These are phyloP conservation scores for Candida hispaniensis DNA, from an alignment of 805 yeast genomes.

Conservation along the genomic window DNA sequence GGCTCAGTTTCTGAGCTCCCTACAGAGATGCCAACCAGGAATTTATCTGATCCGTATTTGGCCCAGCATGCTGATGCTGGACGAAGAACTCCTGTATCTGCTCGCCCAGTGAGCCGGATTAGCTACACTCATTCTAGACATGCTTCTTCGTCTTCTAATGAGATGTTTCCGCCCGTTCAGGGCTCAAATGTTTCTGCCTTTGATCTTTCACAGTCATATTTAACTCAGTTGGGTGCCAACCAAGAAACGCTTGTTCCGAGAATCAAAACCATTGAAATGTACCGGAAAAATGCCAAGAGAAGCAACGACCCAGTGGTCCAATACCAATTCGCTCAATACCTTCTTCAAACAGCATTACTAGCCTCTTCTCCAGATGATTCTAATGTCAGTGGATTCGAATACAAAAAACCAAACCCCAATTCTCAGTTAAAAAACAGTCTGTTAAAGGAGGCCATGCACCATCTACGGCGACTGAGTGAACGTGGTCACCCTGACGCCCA, in stretches of 20 bases:
- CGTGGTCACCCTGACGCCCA: conserved; percentile 86
- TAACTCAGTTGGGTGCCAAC: conserved; percentile 23
- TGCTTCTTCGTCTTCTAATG: conserved; percentile 17
- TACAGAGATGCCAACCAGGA: no score
- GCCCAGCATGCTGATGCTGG: no score
- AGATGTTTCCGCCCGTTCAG: no score
- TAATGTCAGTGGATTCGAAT: conserved; percentile 5
- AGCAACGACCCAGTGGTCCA: conserved; percentile 78
- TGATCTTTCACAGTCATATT: conserved; percentile 23
- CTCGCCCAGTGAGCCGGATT: not conserved
- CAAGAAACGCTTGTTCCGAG: conserved; percentile 46
- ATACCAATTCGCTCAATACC: conserved; percentile 83
- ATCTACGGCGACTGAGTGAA: conserved; percentile 60
- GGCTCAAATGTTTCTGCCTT: conserved; percentile 22
- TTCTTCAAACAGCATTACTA: conserved; percentile 68
- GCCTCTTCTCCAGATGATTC: conserved; percentile 17
- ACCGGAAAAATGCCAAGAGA: conserved; percentile 74
- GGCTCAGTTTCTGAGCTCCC: not conserved
- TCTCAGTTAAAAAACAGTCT: conserved; percentile 41
- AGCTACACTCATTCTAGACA: conserved; percentile 10
- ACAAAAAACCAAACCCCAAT: conserved; percentile 3
- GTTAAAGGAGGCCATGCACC: conserved; percentile 64
- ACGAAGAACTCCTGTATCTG: conserved; percentile 2
- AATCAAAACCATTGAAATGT: conserved; percentile 74
- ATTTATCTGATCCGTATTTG: conserved; percentile 15